These are phyloP conservation scores for Dentipellis fragilis DNA, from an alignment of 768 basidiomycete genomes.

Conservation along the genomic window DNA sequence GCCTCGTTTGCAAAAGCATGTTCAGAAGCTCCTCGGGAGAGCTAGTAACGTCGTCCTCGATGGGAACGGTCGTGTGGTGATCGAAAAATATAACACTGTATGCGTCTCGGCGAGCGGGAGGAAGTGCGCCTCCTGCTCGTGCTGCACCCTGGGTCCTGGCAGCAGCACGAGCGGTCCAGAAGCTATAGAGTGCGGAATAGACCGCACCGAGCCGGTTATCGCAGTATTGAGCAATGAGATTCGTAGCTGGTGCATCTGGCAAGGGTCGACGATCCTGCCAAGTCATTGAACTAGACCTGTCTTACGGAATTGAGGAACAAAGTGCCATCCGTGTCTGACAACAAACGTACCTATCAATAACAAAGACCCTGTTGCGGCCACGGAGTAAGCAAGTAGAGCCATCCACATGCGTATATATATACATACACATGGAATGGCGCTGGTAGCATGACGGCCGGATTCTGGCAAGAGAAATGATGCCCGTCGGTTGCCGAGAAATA, in stretches of 20 bases:
- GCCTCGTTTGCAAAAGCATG: conserved; percentile 22
- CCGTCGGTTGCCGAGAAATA: conserved; percentile 45
- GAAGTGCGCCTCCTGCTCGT: neutral
- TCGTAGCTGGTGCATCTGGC: conserved; percentile 29
- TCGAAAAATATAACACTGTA: conserved; percentile 48
- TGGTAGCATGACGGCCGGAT: conserved; percentile 42
- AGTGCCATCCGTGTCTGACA: neutral
- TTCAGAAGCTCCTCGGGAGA: conserved; percentile 35
- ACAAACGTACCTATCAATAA: conserved; percentile 34
- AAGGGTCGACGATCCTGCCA: conserved; percentile 32
- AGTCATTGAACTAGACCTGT: conserved; percentile 44
- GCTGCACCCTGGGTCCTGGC: conserved; percentile 18
- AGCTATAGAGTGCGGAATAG: conserved; percentile 41
- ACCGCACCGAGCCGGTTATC: conserved; percentile 51
- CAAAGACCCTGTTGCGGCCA: conserved; percentile 34
- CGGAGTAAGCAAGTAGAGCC: neutral
- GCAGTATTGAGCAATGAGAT: conserved; percentile 24
- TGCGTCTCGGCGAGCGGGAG: conserved; percentile 32
- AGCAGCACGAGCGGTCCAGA: conserved; percentile 43
- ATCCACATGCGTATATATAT: neutral
- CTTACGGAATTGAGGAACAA: neutral
- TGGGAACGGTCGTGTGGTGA: conserved; percentile 7
- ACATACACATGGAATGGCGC: conserved; percentile 49
- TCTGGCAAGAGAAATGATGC: conserved; percentile 42
- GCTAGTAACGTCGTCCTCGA: conserved; percentile 38